Percentiles rank a stretch among this genome's conserved stretches.
phyloP scores from a whole-genome alignment of 768 basidiomycete species.

The Grammothele lineata region DNA sequence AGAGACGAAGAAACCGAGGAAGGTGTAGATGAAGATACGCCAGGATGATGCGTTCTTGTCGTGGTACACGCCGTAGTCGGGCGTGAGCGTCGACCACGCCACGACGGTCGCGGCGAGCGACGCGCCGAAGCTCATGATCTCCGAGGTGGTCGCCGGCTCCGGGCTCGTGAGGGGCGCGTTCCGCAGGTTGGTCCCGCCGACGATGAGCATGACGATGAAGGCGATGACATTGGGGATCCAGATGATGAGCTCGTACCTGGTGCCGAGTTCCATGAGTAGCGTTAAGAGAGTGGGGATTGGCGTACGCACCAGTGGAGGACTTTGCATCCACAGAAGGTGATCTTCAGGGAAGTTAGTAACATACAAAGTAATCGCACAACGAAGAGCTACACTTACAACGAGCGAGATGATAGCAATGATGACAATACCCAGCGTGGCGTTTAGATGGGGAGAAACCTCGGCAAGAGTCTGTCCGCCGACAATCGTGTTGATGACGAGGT shows the following conservation, averaged over 20 bases:
- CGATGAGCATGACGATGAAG: slow-evolving; percentile 34
- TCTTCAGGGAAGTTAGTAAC: slow-evolving; percentile 7
- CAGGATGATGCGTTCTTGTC: slow-evolving; percentile 21
- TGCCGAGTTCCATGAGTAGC: neutral
- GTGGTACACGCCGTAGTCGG: slow-evolving; percentile 51
- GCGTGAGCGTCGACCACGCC: slow-evolving; percentile 37
- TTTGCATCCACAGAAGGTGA: slow-evolving; percentile 32
- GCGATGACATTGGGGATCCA: slow-evolving; percentile 38
- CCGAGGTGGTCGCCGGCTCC: slow-evolving; percentile 27
- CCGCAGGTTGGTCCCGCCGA: slow-evolving; percentile 32
- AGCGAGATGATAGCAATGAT: slow-evolving; percentile 38
- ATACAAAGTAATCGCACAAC: too few relatives aligned
- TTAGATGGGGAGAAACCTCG: slow-evolving; percentile 28
- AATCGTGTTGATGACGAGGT: slow-evolving; percentile 45
- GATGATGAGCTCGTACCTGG: slow-evolving; percentile 33
- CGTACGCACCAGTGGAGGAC: slow-evolving; percentile 29
- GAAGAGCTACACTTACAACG: slow-evolving; percentile 16
- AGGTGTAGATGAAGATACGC: slow-evolving; percentile 41
- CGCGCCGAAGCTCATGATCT: slow-evolving; percentile 40
- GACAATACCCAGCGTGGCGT: slow-evolving; percentile 36
- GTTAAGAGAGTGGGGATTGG: neutral
- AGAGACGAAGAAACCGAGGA: slow-evolving; percentile 41
- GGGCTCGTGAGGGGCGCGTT: slow-evolving; percentile 14
- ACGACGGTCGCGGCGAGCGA: slow-evolving; percentile 40
- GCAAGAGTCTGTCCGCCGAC: slow-evolving; percentile 46